Conservation (phyloP, 2,329 filamentous ascomycete species). For the Xylaria sp. region DNA sequence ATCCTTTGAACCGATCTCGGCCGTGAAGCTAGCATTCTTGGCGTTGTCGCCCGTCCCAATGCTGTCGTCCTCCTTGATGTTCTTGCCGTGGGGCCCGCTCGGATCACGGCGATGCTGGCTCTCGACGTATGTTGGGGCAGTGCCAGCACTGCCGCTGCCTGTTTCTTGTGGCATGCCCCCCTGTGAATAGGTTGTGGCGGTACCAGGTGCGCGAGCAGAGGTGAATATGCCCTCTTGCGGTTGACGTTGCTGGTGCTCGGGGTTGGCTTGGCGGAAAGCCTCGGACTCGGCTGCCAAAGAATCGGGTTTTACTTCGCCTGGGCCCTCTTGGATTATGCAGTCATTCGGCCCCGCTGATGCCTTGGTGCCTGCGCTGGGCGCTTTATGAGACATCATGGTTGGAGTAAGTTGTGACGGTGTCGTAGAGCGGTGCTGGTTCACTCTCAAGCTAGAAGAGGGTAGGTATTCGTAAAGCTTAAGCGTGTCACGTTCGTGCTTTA, state of each 20-base stretch:
- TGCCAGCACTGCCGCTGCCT: slow-evolving; percentile 42
- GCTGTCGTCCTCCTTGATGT: slow-evolving; percentile 46
- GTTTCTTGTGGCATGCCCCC: slow-evolving; percentile 38
- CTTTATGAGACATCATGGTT: slow-evolving; percentile 34
- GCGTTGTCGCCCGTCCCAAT: slow-evolving; percentile 46
- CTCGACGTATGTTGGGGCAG: slow-evolving; percentile 48
- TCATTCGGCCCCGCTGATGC: slow-evolving; percentile 55
- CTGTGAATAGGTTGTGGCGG: background rate
- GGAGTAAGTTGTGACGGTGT: background rate
- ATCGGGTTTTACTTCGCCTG: slow-evolving; percentile 68
- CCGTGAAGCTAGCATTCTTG: slow-evolving; percentile 46
- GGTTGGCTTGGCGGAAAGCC: slow-evolving; percentile 57
- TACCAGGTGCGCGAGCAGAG: slow-evolving; percentile 21
- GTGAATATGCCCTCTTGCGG: slow-evolving; percentile 17
- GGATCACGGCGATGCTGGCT: slow-evolving; percentile 42
- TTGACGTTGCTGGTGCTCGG: slow-evolving; percentile 55
- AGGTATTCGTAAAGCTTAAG: background rate
- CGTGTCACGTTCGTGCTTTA: background rate
- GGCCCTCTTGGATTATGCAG: slow-evolving; percentile 61
- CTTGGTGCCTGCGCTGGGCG: slow-evolving; percentile 45
- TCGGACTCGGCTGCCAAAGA: slow-evolving; percentile 78
- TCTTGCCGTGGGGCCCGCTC: slow-evolving; percentile 51
- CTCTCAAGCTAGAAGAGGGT: background rate
- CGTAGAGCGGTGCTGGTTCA: background rate
- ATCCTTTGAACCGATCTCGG: slow-evolving; percentile 52